Base-by-base conservation (phyloP, 495 filamentous ascomycete genomes). In the Trichoderma parareesei region DNA sequence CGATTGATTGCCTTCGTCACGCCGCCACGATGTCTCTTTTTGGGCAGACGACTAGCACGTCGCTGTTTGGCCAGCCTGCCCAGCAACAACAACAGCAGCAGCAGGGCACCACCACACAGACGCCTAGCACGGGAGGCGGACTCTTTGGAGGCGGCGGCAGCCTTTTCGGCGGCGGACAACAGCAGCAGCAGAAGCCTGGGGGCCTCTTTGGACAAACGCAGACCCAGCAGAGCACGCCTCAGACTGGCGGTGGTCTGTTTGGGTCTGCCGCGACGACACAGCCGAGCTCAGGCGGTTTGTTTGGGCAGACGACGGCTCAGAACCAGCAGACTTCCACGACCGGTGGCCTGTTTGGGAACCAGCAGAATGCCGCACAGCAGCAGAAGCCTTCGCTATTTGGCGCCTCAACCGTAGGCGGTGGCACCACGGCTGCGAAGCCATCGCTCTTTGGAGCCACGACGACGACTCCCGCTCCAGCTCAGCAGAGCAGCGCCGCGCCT, bases 381-480 rank as follows among this genome's bases (percentile, higher is more conserved):
- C 20, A 8, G 27, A 57, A 57, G 53, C 53, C 55, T 38, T 42
- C 35, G 53, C 55, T 64, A 4, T 66, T 68, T 48, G 61, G 65
- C 55, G 65, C 33, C 49, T 33, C 61, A 66, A 42, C 63, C 13
- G 9, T 43, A 16, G 65, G 65, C 35, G 53, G 53, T 37, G 65
- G 48, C 13, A 62, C 70, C 16, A 67, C 67, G 33, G 64, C 66
- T n/a, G 61, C 67, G 18, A 65, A 69, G 44, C 41, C 62, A 5
- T 66, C 67, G 3, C 68, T 69, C 41, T 74, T 74, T 33, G 69
- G 67, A 33, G 64, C 65, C 55, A 60, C 67, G n/a, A 43, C 67
- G 13, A 60, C 13, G 20, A 20, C 67, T 1, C 20, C 63, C 6
- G 38, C 67, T 1, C 20, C 65, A 10, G 60, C 60, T 20, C 65